These are phyloP conservation scores for Rhizodiscina lignyota DNA, from an alignment of 495 filamentous ascomycete species.

Conservation along the genomic window DNA sequence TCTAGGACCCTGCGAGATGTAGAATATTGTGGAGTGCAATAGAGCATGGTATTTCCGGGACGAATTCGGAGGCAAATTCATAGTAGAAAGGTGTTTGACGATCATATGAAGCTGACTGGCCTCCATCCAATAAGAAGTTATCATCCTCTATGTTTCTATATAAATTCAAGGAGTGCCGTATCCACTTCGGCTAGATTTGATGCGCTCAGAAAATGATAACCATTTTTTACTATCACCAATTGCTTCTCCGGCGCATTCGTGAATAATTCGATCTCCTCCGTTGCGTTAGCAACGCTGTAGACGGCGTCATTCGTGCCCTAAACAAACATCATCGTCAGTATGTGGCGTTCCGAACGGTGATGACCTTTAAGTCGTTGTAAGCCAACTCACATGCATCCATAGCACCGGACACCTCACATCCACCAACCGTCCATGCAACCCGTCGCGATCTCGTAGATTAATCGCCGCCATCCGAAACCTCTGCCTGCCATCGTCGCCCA, in stretches of 20 bases:
- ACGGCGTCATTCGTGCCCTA: constrained; percentile 36
- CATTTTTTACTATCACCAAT: constrained; percentile 33
- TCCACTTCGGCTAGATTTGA: constrained; percentile 38
- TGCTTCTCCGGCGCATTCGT: constrained; percentile 30
- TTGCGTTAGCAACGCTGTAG: constrained; percentile 29
- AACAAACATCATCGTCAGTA: too few species aligned
- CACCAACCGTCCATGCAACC: constrained; percentile 32
- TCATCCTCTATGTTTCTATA: too few species aligned
- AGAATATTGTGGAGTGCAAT: too few species aligned
- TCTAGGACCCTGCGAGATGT: too few species aligned
- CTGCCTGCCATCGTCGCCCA: constrained; percentile 38
- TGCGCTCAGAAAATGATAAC: constrained; percentile 39
- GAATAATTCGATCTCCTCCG: constrained; percentile 43
- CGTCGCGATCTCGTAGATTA: constrained; percentile 41
- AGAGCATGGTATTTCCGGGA: too few species aligned
- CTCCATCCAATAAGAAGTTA: too few species aligned
- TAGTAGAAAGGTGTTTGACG: too few species aligned
- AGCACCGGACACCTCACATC: constrained; percentile 44
- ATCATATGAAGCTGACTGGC: too few species aligned
- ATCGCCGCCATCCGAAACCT: constrained; percentile 39
- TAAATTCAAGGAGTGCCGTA: constrained; percentile 32
- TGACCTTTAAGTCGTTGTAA: too few species aligned
- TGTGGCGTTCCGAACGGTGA: too few species aligned
- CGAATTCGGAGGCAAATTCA: too few species aligned
- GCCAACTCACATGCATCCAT: constrained; percentile 46